These are phyloP conservation scores for Eimeria necatrix DNA, from an alignment of 169 alveolate species.

Conservation along the genomic window DNA sequence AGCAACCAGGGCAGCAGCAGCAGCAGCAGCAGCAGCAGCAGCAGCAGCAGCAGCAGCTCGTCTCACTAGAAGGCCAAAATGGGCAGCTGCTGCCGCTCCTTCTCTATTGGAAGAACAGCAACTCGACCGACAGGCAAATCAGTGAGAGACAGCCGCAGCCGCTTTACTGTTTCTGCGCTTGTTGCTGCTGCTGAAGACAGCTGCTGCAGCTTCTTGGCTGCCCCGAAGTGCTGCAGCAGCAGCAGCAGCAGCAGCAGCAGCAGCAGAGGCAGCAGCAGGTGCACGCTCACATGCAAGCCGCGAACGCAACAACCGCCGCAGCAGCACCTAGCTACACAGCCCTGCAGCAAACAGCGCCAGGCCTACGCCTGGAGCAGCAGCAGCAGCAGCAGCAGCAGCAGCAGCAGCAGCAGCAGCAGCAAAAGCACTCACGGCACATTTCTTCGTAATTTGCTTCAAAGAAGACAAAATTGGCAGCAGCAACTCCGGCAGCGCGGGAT, in stretches of 20 bases:
- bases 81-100: neutral
- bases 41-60: no score
- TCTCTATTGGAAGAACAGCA: neutral
- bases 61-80: no score
- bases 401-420: neutral
- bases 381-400: neutral
- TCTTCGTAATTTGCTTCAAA: neutral
- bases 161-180: slow-evolving; percentile 30
- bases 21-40: no score
- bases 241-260: slow-evolving; percentile 56
- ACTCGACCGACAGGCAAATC: slow-evolving; percentile 19
- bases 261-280: neutral
- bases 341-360: neutral
- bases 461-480: slow-evolving; percentile 27
- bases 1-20: no score
- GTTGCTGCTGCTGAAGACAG: slow-evolving; percentile 12
- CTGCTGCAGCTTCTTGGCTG: slow-evolving; percentile 46
- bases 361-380: neutral
- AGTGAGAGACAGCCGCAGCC: slow-evolving; percentile 23
- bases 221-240: slow-evolving; percentile 35
- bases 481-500: slow-evolving; percentile 57
- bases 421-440: neutral
- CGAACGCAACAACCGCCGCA: slow-evolving; percentile 4
- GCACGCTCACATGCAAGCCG: neutral
- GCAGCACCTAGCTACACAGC: neutral